A percentile compares a stretch with the other conserved stretches of the same genome.
Evolutionary conservation across 192 early-diverging fungal genomes (phyloP).

Genomic region (Jimgerdemannia flammicorona): DNA sequence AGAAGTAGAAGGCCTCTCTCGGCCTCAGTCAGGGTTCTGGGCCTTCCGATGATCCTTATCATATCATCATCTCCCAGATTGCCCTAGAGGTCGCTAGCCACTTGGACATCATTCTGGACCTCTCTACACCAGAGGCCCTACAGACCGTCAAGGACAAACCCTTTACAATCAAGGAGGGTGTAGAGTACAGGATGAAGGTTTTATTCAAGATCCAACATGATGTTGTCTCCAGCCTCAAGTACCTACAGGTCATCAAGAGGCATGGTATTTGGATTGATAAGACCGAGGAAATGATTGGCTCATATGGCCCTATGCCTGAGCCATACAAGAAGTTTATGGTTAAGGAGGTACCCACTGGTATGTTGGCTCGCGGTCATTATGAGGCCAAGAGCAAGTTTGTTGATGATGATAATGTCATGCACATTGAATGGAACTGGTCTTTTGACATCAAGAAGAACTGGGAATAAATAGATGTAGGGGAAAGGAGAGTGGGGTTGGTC

Average conservation of each 20-base stretch:
- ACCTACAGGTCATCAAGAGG: slow-evolving; percentile 91
- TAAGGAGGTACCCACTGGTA: slow-evolving; percentile 88
- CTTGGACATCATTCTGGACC: slow-evolving; percentile 69
- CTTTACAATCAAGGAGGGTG: slow-evolving; percentile 95
- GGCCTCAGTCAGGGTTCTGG: slow-evolving; percentile 58
- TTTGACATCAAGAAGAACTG: slow-evolving; percentile 43
- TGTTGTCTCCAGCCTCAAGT: slow-evolving; percentile 92
- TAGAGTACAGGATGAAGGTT: slow-evolving; percentile 90
- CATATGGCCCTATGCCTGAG: slow-evolving; percentile 80
- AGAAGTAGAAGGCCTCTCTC: slow-evolving; percentile 95
- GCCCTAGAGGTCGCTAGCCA: slow-evolving; percentile 71
- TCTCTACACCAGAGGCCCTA: slow-evolving; percentile 67
- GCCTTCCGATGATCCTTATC: no score
- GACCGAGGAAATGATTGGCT: slow-evolving; percentile 95
- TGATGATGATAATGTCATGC: slow-evolving; percentile 82
- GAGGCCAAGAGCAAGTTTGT: slow-evolving; percentile 87
- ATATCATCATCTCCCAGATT: slow-evolving; percentile 66
- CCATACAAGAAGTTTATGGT: slow-evolving; percentile 83
- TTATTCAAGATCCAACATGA: slow-evolving; percentile 93
- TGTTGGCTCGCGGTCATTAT: slow-evolving; percentile 92
- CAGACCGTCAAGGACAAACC: slow-evolving; percentile 64
- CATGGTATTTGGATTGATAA: slow-evolving; percentile 79
- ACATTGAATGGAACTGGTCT: slow-evolving; percentile 79
- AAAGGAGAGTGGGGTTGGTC: no score
- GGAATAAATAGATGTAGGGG: slow-evolving; percentile 6